A percentile compares a stretch with the other conserved stretches of the same genome.
Evolutionary conservation across 129 eudicot genomes (phyloP).

Genomic region (Tanacetum coccineum): DNA sequence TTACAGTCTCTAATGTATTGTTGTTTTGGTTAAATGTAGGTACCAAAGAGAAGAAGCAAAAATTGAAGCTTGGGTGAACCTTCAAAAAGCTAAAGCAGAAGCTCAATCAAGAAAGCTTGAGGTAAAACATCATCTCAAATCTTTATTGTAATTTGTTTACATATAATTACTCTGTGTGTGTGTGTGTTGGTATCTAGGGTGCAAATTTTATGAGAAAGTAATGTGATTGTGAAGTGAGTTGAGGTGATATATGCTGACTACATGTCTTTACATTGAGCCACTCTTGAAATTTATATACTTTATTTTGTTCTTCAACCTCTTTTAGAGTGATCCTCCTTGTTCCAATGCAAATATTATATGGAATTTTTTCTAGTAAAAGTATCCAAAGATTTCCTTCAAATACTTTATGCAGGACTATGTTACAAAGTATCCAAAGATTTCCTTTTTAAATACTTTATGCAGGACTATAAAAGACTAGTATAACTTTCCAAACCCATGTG

Average conservation of each 20-base stretch:
- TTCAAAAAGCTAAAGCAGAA: conserved; percentile 91
- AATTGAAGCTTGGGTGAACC: conserved; percentile 87
- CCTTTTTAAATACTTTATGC: too few relatives aligned
- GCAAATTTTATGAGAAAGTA: neutral
- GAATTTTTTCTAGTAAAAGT: neutral
- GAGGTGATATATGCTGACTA: neutral
- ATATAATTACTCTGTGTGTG: neutral
- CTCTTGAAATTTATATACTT: neutral
- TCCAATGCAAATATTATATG: neutral
- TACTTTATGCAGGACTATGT: conserved; percentile 15
- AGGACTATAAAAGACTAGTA: too few relatives aligned
- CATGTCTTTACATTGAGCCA: neutral
- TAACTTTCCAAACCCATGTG: conserved; percentile 46
- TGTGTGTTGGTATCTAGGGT: neutral
- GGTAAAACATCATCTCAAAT: conserved; percentile 41
- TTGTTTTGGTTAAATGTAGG: conserved; percentile 31
- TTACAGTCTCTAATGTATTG: too few relatives aligned
- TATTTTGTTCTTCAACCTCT: neutral
- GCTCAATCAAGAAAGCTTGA: conserved; percentile 90
- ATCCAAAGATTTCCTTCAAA: conserved; percentile 28
- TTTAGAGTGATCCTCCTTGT: conserved; percentile 2
- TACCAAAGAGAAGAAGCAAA: conserved; percentile 90
- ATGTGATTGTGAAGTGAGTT: too few relatives aligned
- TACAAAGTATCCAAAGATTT: too few relatives aligned
- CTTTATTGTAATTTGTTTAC: too few relatives aligned